A percentile compares a stretch with the other conserved stretches of the same genome.
Evolutionary conservation across 2,329 filamentous ascomycete species (phyloP).

Genomic region (Parascedosporium putredinis): DNA sequence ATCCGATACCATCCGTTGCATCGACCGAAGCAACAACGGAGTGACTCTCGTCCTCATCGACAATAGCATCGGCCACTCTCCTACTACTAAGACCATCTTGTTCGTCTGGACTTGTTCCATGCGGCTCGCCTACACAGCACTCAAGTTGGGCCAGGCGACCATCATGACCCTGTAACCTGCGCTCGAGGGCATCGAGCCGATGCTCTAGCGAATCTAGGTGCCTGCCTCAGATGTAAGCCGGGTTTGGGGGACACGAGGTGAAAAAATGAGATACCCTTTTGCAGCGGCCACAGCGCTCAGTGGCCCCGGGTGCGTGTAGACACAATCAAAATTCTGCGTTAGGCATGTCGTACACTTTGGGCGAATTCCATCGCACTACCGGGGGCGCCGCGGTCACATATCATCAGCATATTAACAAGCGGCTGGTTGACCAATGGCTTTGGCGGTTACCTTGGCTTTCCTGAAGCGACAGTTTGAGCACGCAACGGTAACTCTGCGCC

Average conservation of each 20-base stretch:
- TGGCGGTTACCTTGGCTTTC: slow-evolving; percentile 14
- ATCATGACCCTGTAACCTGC: slow-evolving; percentile 12
- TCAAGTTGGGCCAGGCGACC: slow-evolving; percentile 1
- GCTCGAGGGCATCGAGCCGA: slow-evolving; percentile 13
- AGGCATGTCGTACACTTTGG: slow-evolving; percentile 14
- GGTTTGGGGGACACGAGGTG: neutral
- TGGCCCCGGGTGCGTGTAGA: slow-evolving; percentile 13
- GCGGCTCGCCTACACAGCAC: neutral
- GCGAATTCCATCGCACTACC: slow-evolving; percentile 16
- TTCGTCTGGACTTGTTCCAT: neutral
- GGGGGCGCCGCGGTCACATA: no score
- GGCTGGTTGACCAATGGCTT: no score
- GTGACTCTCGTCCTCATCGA: slow-evolving; percentile 11
- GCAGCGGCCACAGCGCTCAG: neutral
- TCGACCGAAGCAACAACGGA: slow-evolving; percentile 11
- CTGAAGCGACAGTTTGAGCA: slow-evolving; percentile 15
- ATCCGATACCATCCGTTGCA: slow-evolving; percentile 15
- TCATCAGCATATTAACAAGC: no score
- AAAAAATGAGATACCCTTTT: neutral
- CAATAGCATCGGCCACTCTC: slow-evolving; percentile 8
- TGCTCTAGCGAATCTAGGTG: slow-evolving; percentile 13
- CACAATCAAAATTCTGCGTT: slow-evolving; percentile 13
- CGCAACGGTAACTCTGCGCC: slow-evolving; percentile 14
- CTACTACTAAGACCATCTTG: no score
- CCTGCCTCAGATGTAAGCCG: no score